A percentile compares a stretch with the other conserved stretches of the same genome.
Evolutionary conservation across 1,284 basidiomycete species (phyloP).

Genomic region (Ustilago shanxiensis): DNA sequence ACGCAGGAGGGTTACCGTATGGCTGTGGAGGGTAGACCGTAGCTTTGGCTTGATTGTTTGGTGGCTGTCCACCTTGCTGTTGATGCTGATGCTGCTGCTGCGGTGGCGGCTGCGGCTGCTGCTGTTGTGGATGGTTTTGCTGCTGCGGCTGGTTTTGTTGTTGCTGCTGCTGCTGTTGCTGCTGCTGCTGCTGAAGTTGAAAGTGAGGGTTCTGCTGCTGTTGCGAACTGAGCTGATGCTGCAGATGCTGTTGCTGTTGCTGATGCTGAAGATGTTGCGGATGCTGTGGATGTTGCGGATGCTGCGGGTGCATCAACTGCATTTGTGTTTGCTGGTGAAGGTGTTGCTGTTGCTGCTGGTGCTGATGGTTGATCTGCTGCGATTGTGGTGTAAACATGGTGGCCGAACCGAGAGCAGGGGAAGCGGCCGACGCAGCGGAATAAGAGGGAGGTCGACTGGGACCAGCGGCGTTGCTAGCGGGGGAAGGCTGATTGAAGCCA

Average conservation of each 20-base stretch:
- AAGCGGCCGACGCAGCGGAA: constrained; percentile 23
- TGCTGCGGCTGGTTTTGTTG: constrained; percentile 28
- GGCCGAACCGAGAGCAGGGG: constrained; percentile 31
- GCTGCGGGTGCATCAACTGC: constrained; percentile 33
- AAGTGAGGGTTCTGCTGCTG: constrained; percentile 34
- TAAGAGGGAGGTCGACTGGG: constrained; percentile 29
- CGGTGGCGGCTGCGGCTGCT: constrained; percentile 30
- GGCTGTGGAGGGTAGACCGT: constrained; percentile 57
- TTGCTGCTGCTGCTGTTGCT: constrained; percentile 17
- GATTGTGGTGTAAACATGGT: constrained; percentile 42
- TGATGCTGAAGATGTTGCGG: constrained; percentile 29
- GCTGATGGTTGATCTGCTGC: constrained; percentile 32
- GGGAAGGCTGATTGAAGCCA: constrained; percentile 47
- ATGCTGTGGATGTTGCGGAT: constrained; percentile 37
- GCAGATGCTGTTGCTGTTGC: constrained; percentile 25
- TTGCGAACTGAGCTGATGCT: constrained; percentile 21
- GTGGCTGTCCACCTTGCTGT: constrained; percentile 23
- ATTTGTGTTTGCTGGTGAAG: constrained; percentile 26
- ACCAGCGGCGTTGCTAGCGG: constrained; percentile 26
- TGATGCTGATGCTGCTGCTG: constrained; percentile 30
- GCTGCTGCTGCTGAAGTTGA: constrained; percentile 27
- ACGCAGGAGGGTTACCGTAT: constrained; percentile 45
- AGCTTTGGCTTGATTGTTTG: constrained; percentile 25
- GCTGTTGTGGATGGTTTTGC: constrained; percentile 15
- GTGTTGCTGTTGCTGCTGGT: constrained; percentile 30